These are phyloP conservation scores for Aspergillus olivimuriae DNA, from an alignment of 495 filamentous ascomycete genomes.

Conservation along the genomic window DNA sequence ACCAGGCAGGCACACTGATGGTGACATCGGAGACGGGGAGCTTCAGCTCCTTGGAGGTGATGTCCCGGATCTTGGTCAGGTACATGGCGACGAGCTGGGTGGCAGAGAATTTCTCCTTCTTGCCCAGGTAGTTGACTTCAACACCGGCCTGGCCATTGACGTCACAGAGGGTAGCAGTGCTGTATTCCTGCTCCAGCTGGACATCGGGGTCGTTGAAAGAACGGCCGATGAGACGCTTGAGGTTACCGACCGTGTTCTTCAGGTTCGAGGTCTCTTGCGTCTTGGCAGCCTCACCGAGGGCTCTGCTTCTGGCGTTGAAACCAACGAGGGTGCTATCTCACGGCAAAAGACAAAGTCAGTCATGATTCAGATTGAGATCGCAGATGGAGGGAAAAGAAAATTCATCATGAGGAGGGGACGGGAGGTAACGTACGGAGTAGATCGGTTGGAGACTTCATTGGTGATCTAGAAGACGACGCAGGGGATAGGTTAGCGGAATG, in stretches of 20 bases:
- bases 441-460: constrained; percentile 98
- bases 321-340: constrained; percentile 75
- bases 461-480: constrained; percentile 59
- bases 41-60: constrained; percentile 78
- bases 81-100: constrained; percentile 93
- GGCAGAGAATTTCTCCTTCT: constrained; percentile 89
- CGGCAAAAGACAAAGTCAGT: constrained; percentile 25
- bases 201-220: constrained; percentile 84
- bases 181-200: constrained; percentile 82
- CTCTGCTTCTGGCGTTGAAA: constrained; percentile 88
- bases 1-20: constrained; percentile 93
- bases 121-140: constrained; percentile 86
- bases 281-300: constrained; percentile 91
- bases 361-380: too few relatives aligned
- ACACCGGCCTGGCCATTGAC: constrained; percentile 90
- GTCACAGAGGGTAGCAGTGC: constrained; percentile 82
- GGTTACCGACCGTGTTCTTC: constrained; percentile 91
- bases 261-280: constrained; percentile 99
- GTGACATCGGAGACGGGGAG: constrained; percentile 93
- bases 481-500: constrained; percentile 16
- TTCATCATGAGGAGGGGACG: neutral
- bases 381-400: neutral
- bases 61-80: constrained; percentile 87
- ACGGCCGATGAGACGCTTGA: constrained; percentile 89
- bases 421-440: constrained; percentile 66